Evolutionary conservation across 305 asterid species (phyloP).

Genomic region (Fraxinus angustifolia): DNA sequence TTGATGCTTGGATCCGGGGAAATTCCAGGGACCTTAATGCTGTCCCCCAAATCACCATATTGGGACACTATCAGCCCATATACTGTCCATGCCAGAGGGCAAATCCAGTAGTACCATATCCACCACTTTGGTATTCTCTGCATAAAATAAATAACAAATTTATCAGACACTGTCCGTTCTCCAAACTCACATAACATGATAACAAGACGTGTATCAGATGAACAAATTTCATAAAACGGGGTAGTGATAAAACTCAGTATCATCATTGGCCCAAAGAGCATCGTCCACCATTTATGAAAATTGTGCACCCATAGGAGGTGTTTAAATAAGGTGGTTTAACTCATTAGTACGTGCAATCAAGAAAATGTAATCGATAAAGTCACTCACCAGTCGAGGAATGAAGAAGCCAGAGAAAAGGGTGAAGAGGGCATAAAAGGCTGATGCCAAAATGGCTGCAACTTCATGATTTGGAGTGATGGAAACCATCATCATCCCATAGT

Average conservation of each 20-base stretch:
- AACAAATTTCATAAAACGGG: neutral
- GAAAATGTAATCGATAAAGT: neutral
- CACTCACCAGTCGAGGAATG: slow-evolving; percentile 70
- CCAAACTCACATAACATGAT: neutral
- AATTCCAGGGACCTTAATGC: slow-evolving; percentile 36
- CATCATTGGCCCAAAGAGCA: neutral
- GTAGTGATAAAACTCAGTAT: neutral
- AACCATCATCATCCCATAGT: slow-evolving; percentile 79
- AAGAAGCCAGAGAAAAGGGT: slow-evolving; percentile 78
- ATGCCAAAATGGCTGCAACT: slow-evolving; percentile 60
- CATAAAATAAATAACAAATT: neutral
- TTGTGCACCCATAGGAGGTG: neutral
- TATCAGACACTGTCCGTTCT: neutral
- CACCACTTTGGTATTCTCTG: slow-evolving; percentile 63
- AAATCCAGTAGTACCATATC: slow-evolving; percentile 65
- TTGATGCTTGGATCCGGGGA: slow-evolving; percentile 28
- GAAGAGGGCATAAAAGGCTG: slow-evolving; percentile 64
- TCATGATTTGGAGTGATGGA: slow-evolving; percentile 70
- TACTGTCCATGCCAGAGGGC: slow-evolving; percentile 74
- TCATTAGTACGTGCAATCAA: neutral
- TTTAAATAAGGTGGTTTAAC: neutral
- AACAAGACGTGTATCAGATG: neutral
- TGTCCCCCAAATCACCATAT: slow-evolving; percentile 46
- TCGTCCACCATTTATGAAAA: neutral
- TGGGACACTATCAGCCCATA: slow-evolving; percentile 57